Evolutionary conservation across 352 stramenopile genomes (phyloP).

Genomic region (Globisporangium cederbergense): DNA sequence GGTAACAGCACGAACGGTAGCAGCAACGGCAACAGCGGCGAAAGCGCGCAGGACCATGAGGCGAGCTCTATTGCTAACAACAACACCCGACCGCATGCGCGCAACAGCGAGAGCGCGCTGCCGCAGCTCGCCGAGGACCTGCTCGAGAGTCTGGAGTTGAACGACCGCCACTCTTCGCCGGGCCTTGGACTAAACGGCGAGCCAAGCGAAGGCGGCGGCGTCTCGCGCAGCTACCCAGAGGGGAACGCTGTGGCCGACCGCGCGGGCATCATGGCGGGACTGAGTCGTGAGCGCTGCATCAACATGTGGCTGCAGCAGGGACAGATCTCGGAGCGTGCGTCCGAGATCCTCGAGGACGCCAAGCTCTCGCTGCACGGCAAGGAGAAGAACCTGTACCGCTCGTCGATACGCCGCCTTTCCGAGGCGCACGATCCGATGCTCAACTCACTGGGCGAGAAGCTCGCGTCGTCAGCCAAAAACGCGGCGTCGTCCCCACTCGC

Average conservation of each 20-base stretch:
- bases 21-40: slow-evolving; percentile 1
- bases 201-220: slow-evolving; percentile 14
- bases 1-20: neutral
- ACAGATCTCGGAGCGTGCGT: slow-evolving; percentile 75
- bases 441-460: slow-evolving; percentile 61
- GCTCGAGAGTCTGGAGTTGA: slow-evolving; percentile 46
- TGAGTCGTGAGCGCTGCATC: slow-evolving; percentile 63
- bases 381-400: slow-evolving; percentile 76
- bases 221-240: slow-evolving; percentile 16
- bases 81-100: slow-evolving; percentile 11
- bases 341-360: slow-evolving; percentile 81
- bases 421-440: slow-evolving; percentile 65
- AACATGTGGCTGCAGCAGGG: slow-evolving; percentile 82
- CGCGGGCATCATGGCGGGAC: slow-evolving; percentile 9
- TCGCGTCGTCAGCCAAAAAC: slow-evolving; percentile 39
- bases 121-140: slow-evolving; percentile 43
- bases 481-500: slow-evolving; percentile 7
- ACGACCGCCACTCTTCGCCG: slow-evolving; percentile 19
- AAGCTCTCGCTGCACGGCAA: slow-evolving; percentile 75
- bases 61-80: neutral
- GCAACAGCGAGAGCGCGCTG: slow-evolving; percentile 53
- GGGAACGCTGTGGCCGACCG: neutral
- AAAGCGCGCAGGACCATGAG: neutral
- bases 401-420: slow-evolving; percentile 57
- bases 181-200: slow-evolving; percentile 12